Evolutionary conservation across 2,329 filamentous ascomycete genomes (phyloP), one percentile per base, ranked within the genome.

Genomic region (Apiospora sp.): DNA sequence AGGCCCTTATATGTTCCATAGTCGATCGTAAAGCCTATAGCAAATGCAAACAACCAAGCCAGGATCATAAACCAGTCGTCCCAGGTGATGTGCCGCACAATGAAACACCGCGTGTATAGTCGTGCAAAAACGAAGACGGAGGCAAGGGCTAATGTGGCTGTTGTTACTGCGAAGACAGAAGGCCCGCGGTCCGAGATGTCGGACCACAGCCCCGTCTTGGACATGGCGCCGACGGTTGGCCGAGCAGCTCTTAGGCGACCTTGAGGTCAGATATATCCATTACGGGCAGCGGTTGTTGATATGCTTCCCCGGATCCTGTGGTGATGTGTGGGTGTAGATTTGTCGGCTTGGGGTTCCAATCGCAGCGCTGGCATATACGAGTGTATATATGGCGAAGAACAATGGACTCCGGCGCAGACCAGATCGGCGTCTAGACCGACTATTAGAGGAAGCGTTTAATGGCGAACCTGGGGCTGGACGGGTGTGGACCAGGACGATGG

Each of bases 61-160:
- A 93, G 76, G 14, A 94, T 82, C 82, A 98, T 96, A 77, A 93
- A 89, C 82, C 92, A 93, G 85, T 98, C 95, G 82, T 97, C 94
- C 85, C 89, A 89, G 71, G 88, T 91, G 70, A 94, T 83, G 71
- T 88, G 91, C 76, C 89, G 90, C 72, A 98, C 92, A 69, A 98
- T 92, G 67, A 88, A 90, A 69, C 89, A 86, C 41, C 95, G 89
- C 73, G 93, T 94, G 58, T 94, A 83, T 76, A 97, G 86, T 71
- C 95, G 91, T 48, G 93, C 88, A 58, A 87, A 86, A 76, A 98
- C 93, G 80, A 97, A 96, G 71, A 93, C 79, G 51, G 92, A 92
- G 70, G 93, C 91, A 70, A 95, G 81, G 30, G 88, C 87, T 74
- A 95, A 87, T 70, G 92, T 93, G 27, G 88, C 85, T 8, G 89